These are phyloP conservation scores for Blepharisma stoltei DNA, from an alignment of 73 alveolate species.

Conservation along the genomic window DNA sequence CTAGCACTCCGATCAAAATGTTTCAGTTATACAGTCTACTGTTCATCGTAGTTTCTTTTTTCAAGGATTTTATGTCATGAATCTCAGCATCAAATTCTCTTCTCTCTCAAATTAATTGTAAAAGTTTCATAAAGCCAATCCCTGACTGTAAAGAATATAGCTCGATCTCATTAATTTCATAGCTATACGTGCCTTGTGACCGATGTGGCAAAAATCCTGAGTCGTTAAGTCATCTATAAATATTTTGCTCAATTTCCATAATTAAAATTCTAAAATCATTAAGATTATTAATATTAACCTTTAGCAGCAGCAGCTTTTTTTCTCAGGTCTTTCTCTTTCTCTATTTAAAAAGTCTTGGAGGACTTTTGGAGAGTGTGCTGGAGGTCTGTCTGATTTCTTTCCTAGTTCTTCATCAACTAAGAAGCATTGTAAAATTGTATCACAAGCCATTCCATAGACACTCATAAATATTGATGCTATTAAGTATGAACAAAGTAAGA, in stretches of 20 bases:
- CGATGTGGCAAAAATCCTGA: too few relatives aligned
- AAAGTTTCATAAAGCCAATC: too few relatives aligned
- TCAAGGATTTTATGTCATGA: too few relatives aligned
- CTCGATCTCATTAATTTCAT: too few relatives aligned
- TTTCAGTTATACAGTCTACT: slow-evolving; percentile 71
- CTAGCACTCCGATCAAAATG: slow-evolving; percentile 47
- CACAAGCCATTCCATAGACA: slow-evolving; percentile 87
- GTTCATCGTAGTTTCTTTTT: not conserved
- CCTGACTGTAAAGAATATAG: too few relatives aligned
- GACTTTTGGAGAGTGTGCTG: slow-evolving; percentile 43
- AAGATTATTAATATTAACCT: not conserved
- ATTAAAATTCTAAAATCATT: not conserved
- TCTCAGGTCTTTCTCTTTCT: slow-evolving; percentile 20
- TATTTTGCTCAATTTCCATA: too few relatives aligned
- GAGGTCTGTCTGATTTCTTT: slow-evolving; percentile 43
- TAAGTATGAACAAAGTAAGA: slow-evolving; percentile 64
- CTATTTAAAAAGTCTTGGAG: slow-evolving; percentile 34
- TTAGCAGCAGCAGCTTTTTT: slow-evolving; percentile 27
- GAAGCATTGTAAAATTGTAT: slow-evolving; percentile 75
- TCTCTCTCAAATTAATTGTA: too few relatives aligned
- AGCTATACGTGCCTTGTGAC: too few relatives aligned
- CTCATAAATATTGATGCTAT: slow-evolving; percentile 72
- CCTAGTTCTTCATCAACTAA: slow-evolving; percentile 80
- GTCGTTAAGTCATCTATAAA: too few relatives aligned
- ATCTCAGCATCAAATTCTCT: too few relatives aligned